Evolutionary conservation across 768 basidiomycete genomes (phyloP).

Genomic region (Ramaria sp.): DNA sequence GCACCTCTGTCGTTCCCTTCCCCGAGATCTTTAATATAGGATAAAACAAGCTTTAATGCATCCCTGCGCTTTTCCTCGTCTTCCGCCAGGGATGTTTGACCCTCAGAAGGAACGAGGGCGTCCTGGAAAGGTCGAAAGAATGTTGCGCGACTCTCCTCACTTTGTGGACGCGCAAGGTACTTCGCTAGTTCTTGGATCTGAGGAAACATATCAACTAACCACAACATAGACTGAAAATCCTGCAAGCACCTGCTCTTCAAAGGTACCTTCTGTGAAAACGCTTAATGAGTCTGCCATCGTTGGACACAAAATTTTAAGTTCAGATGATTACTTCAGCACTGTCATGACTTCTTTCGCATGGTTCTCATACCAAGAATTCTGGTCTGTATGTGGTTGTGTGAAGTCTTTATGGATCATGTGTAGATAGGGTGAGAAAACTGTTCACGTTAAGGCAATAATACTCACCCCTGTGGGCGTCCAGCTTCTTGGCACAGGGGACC

Average conservation of each 20-base stretch:
- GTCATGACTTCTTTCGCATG: background rate
- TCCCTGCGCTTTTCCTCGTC: constrained; percentile 41
- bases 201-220: background rate
- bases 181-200: constrained; percentile 72
- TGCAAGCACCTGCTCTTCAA: constrained; percentile 63
- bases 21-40: constrained; percentile 56
- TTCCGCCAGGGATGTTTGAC: constrained; percentile 40
- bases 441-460: too few species aligned
- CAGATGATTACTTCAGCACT: constrained; percentile 1
- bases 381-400: background rate
- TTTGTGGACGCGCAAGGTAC: constrained; percentile 53
- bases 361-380: background rate
- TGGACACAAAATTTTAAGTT: background rate
- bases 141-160: constrained; percentile 56
- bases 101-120: constrained; percentile 38
- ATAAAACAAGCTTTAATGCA: constrained; percentile 48
- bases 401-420: too few species aligned
- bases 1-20: constrained; percentile 71
- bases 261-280: constrained; percentile 81
- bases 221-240: background rate
- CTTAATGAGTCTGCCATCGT: constrained; percentile 74
- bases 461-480: too few species aligned
- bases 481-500: too few species aligned
- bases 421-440: too few species aligned
- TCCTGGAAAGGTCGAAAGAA: constrained; percentile 61